Base-by-base conservation (phyloP, 2,329 filamentous ascomycete species). In the Colletotrichum agaves region DNA sequence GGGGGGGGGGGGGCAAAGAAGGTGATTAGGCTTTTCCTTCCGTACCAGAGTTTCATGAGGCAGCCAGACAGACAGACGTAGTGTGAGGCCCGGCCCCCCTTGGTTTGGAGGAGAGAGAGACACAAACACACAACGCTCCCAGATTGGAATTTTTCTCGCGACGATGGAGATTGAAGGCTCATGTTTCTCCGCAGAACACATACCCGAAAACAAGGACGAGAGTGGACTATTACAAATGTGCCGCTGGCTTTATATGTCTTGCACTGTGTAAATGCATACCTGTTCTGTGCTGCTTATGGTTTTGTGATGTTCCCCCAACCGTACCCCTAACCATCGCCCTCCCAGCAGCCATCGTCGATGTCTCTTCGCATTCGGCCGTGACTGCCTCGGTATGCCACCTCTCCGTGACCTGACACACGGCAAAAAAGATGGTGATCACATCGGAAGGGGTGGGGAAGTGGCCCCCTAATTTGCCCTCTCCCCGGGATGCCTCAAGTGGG, bases 111-210 rank as follows among this genome's bases (percentile, higher is more conserved):
- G 63, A 39, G 23, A 37, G 33, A 37, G 5, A 37, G 5, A 37
- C 33, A 37, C 35, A 37, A 2, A 37, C 35, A 37, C 11, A 37
- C 5, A 37, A 37, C 35, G 35, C 49, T 21, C 52, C 59, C 65
- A 67, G 65, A 65, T 67, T 67, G 65, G 61, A 64, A 58, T 65
- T 64, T 27, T 59, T 65, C 55, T 60, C 46, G 46, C 47, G 47
- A 67, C 37, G 47, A 37, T 35, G 41, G 61, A 59, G 55, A 47
- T 49, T 27, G 23, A 27, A 55, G 59, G 35, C 35, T 61, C 15
- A 37, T 55, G 15, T 39, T 63, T 44, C 23, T 52, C 60, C 23
- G 23, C 44, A 41, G 31, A 41, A 50, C 41, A 56, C 35, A 33
- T 7, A 5, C 43, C 12, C 37, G 21, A 37, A 50, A 63, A 57